Evolutionary conservation across 768 basidiomycete species (phyloP), one percentile per base, ranked within the genome.

Genomic region (Coprinopsis strossmayeri): DNA sequence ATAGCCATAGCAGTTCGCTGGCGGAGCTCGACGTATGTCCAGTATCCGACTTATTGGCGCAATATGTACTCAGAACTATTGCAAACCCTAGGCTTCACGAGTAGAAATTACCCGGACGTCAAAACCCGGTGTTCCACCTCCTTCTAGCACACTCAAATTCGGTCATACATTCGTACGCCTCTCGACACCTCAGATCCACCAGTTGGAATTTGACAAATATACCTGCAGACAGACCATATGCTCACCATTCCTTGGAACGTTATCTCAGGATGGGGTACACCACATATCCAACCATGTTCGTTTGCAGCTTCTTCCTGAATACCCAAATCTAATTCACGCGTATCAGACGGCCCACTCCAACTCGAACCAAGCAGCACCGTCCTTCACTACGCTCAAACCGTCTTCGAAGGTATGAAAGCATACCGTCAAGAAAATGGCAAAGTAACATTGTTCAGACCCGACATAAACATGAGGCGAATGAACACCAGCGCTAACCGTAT

Each of bases 401-500:
- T 85, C 39, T 95, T 98, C 60, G 94, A 98, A 64, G 91, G 94
- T 15, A 81, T 96, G 79, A 97, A 97, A 64, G 94, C 94, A 1
- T 97, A 95, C 69, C 74, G 83, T 41, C 80, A 84, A 55, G 65
- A 77, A 30, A 67, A 77, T 41, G 92, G 85, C 28, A 81, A 76
- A 23, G 79, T 93, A 18, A 79, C 85, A 15, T 68, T 97, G 55
- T 97, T 97, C 76, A 74, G 94, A 38, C 95, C 94, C 2, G 91
- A 96, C 67, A 90, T 91, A 89, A 96, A 97, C 69, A 95, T 97
- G 92, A 83, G 82, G 60, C 82, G 94, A 23, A 93, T 98, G 92
- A 91, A 91, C 68, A 77, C 55, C 39, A 90, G 86, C 59, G 93
- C 94, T 12, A 56, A 67, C 21, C 80, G 94, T 34, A 72, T 91